Conservation (phyloP, 148 eudicot species). For the Gaultheria prostrata region DNA sequence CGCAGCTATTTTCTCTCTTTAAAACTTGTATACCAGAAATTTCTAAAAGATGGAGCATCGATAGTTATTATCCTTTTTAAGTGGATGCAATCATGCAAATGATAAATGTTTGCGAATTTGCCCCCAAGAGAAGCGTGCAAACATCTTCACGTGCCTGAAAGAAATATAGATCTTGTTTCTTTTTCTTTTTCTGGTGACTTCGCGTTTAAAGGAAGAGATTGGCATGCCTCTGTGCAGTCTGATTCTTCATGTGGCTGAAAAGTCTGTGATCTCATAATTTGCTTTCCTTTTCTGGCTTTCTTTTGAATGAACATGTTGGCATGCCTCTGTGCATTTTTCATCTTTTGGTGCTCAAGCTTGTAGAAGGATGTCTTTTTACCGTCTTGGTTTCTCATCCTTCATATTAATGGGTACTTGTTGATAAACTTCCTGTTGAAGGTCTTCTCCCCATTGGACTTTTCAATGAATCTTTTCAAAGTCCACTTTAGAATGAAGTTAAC, state of each 20-base stretch:
- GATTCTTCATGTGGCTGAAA: constrained; percentile 7
- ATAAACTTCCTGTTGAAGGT: constrained; percentile 44
- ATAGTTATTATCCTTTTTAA: neutral
- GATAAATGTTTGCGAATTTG: neutral
- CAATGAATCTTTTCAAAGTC: constrained; percentile 63
- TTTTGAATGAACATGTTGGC: neutral
- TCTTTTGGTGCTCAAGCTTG: constrained; percentile 9
- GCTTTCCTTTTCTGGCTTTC: neutral
- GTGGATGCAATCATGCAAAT: neutral
- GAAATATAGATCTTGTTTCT: neutral
- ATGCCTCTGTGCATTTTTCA: neutral
- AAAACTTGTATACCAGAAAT: neutral
- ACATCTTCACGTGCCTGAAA: neutral
- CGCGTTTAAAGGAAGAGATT: neutral
- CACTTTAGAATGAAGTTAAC: constrained; percentile 87
- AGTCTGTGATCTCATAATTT: constrained; percentile 1
- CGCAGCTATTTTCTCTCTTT: neutral
- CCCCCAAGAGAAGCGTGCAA: neutral
- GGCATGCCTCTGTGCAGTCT: neutral
- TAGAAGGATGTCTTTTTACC: neutral
- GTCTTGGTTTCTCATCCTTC: constrained; percentile 5
- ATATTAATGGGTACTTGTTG: constrained; percentile 6
- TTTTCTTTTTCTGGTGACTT: neutral
- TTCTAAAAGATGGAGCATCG: neutral
- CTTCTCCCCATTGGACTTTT: constrained; percentile 68